These are phyloP conservation scores for Magnusiomyces paraingens DNA, from an alignment of 1,139 yeast genomes.

Conservation along the genomic window DNA sequence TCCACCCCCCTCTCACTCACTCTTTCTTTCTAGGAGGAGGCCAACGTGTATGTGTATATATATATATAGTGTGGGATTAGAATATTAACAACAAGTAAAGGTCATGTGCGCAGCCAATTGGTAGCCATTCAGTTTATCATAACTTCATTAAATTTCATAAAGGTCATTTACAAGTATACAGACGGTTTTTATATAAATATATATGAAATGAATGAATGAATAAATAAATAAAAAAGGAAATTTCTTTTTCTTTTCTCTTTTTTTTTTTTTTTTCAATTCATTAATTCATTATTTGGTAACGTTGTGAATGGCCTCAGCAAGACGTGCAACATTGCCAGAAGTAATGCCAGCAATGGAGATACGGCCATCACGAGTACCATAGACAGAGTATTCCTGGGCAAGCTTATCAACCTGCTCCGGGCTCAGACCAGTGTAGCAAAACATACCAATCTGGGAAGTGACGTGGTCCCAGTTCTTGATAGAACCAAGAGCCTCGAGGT, in stretches of 20 bases:
- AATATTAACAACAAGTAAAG: too few relatives aligned
- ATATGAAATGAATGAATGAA: neutral
- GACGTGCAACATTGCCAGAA: slow-evolving; percentile 67
- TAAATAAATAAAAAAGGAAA: neutral
- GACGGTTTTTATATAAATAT: neutral
- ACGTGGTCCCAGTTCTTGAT: slow-evolving; percentile 95
- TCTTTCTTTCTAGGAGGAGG: too few relatives aligned
- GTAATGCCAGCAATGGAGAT: slow-evolving; percentile 93
- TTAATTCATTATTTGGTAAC: slow-evolving; percentile 16
- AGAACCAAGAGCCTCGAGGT: slow-evolving; percentile 59
- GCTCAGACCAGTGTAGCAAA: slow-evolving; percentile 83
- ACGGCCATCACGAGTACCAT: slow-evolving; percentile 66
- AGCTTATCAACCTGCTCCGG: slow-evolving; percentile 75
- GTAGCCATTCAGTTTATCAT: neutral
- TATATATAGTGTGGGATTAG: neutral
- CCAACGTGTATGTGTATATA: too few relatives aligned
- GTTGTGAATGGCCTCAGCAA: slow-evolving; percentile 69
- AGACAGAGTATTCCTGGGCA: slow-evolving; percentile 73
- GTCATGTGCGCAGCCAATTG: too few relatives aligned
- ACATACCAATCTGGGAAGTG: slow-evolving; percentile 91
- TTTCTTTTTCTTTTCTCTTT: neutral
- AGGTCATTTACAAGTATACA: neutral
- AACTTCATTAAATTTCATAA: neutral
- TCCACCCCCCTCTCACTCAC: too few relatives aligned
- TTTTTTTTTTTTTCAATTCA: neutral